Conservation (phyloP, 1,284 basidiomycete genomes). For the Apiotrichum gracile region DNA sequence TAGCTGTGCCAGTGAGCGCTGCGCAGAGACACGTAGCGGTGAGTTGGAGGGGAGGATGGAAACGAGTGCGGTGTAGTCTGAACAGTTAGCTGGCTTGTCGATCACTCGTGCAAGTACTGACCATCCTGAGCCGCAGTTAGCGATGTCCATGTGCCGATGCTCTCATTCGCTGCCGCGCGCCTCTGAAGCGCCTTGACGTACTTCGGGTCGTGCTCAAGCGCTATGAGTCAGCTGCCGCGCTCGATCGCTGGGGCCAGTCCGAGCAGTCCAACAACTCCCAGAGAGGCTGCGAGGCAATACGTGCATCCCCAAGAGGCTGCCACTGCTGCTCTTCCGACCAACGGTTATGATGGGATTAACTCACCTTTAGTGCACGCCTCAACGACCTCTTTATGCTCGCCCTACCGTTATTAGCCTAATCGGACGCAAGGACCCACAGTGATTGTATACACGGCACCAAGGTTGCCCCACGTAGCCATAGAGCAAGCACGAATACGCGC, state of each 20-base stretch:
- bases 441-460: slow-evolving; percentile 36
- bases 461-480: slow-evolving; percentile 41
- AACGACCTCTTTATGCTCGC: slow-evolving; percentile 45
- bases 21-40: slow-evolving; percentile 52
- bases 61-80: slow-evolving; percentile 72
- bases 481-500: slow-evolving; percentile 27
- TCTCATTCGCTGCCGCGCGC: slow-evolving; percentile 76
- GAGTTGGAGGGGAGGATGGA: slow-evolving; percentile 58
- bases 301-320: too few species aligned
- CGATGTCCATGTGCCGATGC: slow-evolving; percentile 72
- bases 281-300: too few species aligned
- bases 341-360: too few species aligned
- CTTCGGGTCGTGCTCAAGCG: slow-evolving; percentile 71
- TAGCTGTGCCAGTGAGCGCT: slow-evolving; percentile 54
- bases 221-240: slow-evolving; percentile 49
- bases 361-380: slow-evolving; percentile 46
- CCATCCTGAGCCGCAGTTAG: slow-evolving; percentile 78
- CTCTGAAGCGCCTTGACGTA: slow-evolving; percentile 86
- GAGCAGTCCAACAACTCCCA: too few species aligned
- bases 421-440: slow-evolving; percentile 26
- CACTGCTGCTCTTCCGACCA: too few species aligned
- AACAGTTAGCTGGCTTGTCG: slow-evolving; percentile 9
- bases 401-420: slow-evolving; percentile 35
- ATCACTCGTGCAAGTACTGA: slow-evolving; percentile 35
- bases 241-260: too few species aligned